A percentile compares a stretch with the other conserved stretches of the same genome.
Conservation (phyloP, 306 rosid genomes). For the Fragaria iinumae region DNA sequence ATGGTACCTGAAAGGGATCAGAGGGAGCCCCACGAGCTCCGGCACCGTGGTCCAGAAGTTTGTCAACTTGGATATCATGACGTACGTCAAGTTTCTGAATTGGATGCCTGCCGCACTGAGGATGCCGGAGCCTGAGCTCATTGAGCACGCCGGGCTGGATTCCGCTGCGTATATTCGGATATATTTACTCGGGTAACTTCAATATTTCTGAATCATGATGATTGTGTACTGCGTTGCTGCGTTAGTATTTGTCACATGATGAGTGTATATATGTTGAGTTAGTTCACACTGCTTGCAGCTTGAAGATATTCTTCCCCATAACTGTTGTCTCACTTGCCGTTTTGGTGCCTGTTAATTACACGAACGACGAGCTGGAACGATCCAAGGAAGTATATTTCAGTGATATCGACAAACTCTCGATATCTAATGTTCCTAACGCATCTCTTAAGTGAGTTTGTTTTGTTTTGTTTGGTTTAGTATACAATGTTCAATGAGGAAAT, state of each 20-base stretch:
- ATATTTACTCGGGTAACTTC: conserved; percentile 75
- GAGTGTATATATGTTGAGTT: background rate
- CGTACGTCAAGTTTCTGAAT: conserved; percentile 64
- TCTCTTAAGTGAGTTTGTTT: conserved; percentile 55
- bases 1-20: conserved; percentile 89
- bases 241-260: background rate
- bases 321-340: conserved; percentile 54
- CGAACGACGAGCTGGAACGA: conserved; percentile 49
- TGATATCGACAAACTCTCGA: conserved; percentile 76
- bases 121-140: conserved; percentile 91
- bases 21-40: conserved; percentile 63
- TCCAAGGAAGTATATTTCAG: conserved; percentile 50
- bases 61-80: conserved; percentile 59
- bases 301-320: conserved; percentile 72
- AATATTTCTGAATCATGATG: background rate
- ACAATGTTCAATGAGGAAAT: background rate
- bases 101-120: conserved; percentile 96
- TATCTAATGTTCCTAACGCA: conserved; percentile 75
- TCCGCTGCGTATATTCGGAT: conserved; percentile 81
- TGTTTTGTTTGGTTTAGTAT: background rate
- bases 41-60: conserved; percentile 42
- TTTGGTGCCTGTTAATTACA: conserved; percentile 84
- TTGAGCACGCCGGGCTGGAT: conserved; percentile 91
- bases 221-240: background rate
- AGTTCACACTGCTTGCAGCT: conserved; percentile 38